Evolutionary conservation across 345 rosid genomes (phyloP).

Genomic region (Atalantia buxifolia): DNA sequence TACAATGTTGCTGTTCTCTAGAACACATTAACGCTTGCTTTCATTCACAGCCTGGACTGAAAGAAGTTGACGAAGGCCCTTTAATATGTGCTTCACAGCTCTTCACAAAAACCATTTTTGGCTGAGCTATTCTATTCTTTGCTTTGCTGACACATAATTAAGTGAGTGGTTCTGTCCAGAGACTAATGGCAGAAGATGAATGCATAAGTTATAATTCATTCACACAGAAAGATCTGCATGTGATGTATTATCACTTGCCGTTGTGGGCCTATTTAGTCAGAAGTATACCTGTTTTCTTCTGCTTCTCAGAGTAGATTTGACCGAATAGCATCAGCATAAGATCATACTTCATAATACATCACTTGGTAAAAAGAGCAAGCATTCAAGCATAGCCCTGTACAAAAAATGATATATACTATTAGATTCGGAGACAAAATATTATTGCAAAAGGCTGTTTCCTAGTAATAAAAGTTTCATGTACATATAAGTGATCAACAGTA

Average conservation of each 20-base stretch:
- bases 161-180: constrained; percentile 43
- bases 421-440: not conserved
- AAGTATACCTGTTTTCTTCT: constrained; percentile 26
- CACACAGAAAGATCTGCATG: constrained; percentile 53
- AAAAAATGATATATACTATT: not conserved
- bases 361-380: not conserved
- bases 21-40: not conserved
- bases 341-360: constrained; percentile 10
- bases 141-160: constrained; percentile 39
- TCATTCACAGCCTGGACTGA: not conserved
- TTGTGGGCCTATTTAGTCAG: constrained; percentile 48
- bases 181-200: constrained; percentile 50
- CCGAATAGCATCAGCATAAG: constrained; percentile 14
- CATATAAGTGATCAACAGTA: not conserved
- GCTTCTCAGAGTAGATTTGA: constrained; percentile 32
- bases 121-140: not conserved
- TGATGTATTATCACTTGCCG: constrained; percentile 52
- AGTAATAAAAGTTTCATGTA: too few relatives aligned
- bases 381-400: constrained; percentile 8
- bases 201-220: constrained; percentile 54
- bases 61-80: constrained; percentile 1
- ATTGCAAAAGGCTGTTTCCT: not conserved
- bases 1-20: not conserved
- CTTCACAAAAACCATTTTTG: constrained; percentile 16
- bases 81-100: not conserved